Evolutionary conservation across 192 early-diverging fungal genomes (phyloP).

Genomic region (Linderina pennispora): DNA sequence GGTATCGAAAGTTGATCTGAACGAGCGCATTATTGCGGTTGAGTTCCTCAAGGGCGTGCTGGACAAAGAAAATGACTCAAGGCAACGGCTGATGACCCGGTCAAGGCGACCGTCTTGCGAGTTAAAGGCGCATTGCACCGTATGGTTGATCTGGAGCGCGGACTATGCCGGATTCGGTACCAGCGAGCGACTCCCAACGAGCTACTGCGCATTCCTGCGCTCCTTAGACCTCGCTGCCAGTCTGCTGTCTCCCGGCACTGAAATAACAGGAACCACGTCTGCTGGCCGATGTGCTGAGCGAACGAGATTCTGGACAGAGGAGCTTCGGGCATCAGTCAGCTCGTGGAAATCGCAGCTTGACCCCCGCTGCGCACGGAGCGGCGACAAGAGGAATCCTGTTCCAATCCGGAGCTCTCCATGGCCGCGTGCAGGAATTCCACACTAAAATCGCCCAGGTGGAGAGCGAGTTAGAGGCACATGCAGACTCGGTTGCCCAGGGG

Average conservation of each 20-base stretch:
- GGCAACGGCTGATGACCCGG: no score
- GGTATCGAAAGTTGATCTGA: conserved; percentile 52
- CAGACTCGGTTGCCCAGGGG: conserved; percentile 44
- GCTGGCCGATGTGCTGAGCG: conserved; percentile 21
- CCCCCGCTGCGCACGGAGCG: conserved; percentile 36
- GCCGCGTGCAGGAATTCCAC: conserved; percentile 43
- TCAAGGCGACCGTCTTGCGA: no score
- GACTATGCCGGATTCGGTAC: conserved; percentile 84
- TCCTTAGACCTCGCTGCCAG: conserved; percentile 48
- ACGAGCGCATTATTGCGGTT: conserved; percentile 71
- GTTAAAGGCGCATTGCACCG: no score
- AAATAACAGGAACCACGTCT: conserved; percentile 16
- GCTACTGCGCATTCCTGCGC: conserved; percentile 62
- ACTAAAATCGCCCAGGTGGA: conserved; percentile 50
- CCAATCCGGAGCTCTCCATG: conserved; percentile 45
- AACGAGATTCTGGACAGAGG: conserved; percentile 36
- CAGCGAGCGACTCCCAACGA: conserved; percentile 76
- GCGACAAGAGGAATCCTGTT: conserved; percentile 58
- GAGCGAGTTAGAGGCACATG: conserved; percentile 47
- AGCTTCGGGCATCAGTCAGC: conserved; percentile 23
- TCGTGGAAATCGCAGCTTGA: conserved; percentile 43
- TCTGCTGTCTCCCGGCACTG: conserved; percentile 6
- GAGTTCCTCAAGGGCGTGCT: conserved; percentile 62
- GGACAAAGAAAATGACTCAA: no score
- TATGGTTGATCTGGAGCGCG: conserved; percentile 89